Conservation (phyloP, 805 yeast genomes). For the Ogataea haglerorum region DNA sequence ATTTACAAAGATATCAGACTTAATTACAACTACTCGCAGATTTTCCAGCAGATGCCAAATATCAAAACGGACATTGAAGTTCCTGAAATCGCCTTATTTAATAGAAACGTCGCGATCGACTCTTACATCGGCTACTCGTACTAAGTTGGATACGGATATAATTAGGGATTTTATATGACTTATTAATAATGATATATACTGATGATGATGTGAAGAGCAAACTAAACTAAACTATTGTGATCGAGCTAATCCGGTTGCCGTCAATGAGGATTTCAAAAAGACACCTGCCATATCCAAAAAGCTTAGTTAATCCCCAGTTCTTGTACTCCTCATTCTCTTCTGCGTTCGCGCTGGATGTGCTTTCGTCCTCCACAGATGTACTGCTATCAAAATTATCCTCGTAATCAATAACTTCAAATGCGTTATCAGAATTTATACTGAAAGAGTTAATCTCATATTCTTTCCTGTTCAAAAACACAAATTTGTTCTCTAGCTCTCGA, state of each 20-base stretch:
- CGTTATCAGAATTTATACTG: conserved; percentile 17
- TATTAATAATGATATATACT: conserved; percentile 4
- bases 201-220: neutral
- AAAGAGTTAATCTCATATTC: conserved; percentile 31
- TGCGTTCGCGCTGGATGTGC: neutral
- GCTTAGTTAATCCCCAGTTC: conserved; percentile 35
- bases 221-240: conserved; percentile 22
- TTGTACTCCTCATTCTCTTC: conserved; percentile 23
- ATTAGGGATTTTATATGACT: conserved; percentile 1
- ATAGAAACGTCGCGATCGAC: conserved; percentile 31
- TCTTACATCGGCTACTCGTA: conserved; percentile 30
- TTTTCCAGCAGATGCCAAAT: conserved; percentile 37
- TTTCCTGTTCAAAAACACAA: conserved; percentile 32
- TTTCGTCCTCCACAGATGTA: conserved; percentile 5
- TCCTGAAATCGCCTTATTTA: conserved; percentile 38
- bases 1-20: conserved; percentile 43
- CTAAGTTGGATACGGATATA: conserved; percentile 7
- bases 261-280: conserved; percentile 33
- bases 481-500: conserved; percentile 14
- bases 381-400: conserved; percentile 24
- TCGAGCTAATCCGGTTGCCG: conserved; percentile 26
- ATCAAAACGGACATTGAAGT: conserved; percentile 38
- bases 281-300: conserved; percentile 25
- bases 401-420: conserved; percentile 30
- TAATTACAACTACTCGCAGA: conserved; percentile 38